Evolutionary conservation across 2,329 filamentous ascomycete species (phyloP), one percentile per base, ranked within the genome.

Genomic region (Aspergillus phoenicis): DNA sequence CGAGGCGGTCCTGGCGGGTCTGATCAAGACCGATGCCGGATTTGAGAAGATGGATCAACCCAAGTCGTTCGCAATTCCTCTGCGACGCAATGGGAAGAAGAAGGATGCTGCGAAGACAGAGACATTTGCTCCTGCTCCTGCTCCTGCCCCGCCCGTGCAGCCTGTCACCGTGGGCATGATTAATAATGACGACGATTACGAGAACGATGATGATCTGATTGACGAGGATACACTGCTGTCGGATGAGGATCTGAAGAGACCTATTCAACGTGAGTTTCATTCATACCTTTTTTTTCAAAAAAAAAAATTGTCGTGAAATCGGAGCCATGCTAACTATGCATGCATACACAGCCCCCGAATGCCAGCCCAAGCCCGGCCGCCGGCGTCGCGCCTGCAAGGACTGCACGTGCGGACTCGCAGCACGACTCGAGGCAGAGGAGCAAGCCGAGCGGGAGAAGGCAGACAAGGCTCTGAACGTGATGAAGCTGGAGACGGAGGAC

Each of bases 321-420:
- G 26, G 2, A 60, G 57, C 41, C 36, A 33, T 24, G 17, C 53
- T 56, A 33, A 56, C 62, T 69, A 62, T 36, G 64, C 8, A 22
- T 17, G 33, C 47, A 11, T 6, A 10, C 59, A 13, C 59, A 91
- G 93, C 95, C 56, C 85, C 89, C 26, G 91, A 96, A 74, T 99
- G 95, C 77, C 87, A 89, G 61, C 93, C 94, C 52, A 91, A 95
- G 79, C 84, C 89, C 48, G 92, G 70, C 24, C 68, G 91, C 61
- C 96, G 94, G 68, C 89, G 94, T 58, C 89, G 93, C 64, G 93
- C 95, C 60, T 99, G 95, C 84, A 98, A 99, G 80, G 95, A 99
- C 81, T 99, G 95, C 82, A 94, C 91, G 8, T 99, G 95, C 74
- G 95, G 95, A 54, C 87, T 99, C 26, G 92, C 93, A 24, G 87